A percentile compares a stretch with the other conserved stretches of the same genome.
Conservation (phyloP, 2,329 filamentous ascomycete species). For the Incumbomyces lentus region DNA sequence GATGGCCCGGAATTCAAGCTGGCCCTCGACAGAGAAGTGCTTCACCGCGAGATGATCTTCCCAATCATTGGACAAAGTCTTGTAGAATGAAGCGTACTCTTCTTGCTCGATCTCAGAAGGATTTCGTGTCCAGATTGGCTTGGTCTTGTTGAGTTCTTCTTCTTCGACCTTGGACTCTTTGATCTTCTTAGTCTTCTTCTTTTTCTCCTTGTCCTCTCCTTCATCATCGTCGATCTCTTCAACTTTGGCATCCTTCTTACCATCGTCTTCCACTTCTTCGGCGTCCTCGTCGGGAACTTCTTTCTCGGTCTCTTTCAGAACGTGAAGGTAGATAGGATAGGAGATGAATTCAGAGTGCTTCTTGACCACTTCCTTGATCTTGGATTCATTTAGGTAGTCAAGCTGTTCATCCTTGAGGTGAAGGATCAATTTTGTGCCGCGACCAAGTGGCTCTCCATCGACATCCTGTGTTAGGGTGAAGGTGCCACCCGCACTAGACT, state of each 20-base stretch:
- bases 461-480: constrained; percentile 89
- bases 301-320: constrained; percentile 97
- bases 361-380: constrained; percentile 99
- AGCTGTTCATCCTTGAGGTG: constrained; percentile 99
- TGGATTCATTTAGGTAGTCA: constrained; percentile 96
- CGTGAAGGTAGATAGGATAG: constrained; percentile 99
- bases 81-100: constrained; percentile 99
- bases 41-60: constrained; percentile 99
- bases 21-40: constrained; percentile 99
- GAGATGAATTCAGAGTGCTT: constrained; percentile 99
- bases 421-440: constrained; percentile 95
- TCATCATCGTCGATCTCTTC: constrained; percentile 85
- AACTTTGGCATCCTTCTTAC: constrained; percentile 76
- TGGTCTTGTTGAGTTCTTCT: constrained; percentile 99
- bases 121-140: constrained; percentile 99
- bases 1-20: constrained; percentile 99
- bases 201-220: constrained; percentile 74
- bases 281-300: constrained; percentile 96
- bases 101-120: constrained; percentile 88
- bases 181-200: constrained; percentile 98
- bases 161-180: constrained; percentile 98
- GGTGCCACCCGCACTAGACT: constrained; percentile 92
- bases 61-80: constrained; percentile 99
- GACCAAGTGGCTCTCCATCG: constrained; percentile 80
- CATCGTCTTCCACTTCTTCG: constrained; percentile 51